These are phyloP conservation scores for Helotiales sp. DNA, from an alignment of 2,329 filamentous ascomycete species.

Conservation along the genomic window DNA sequence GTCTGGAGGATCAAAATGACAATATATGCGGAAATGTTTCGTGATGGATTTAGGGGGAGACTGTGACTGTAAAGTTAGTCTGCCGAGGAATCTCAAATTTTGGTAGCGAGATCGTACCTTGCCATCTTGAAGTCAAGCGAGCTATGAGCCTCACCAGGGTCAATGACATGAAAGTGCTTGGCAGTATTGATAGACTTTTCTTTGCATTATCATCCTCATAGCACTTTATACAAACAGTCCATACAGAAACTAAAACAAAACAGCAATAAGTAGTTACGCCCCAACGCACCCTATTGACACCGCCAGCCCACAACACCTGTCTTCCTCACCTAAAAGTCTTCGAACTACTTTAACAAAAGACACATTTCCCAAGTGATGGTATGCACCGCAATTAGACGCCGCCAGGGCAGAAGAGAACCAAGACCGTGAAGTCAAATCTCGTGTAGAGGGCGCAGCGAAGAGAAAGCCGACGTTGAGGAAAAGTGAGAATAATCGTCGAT, in stretches of 20 bases:
- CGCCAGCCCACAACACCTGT: slow-evolving; percentile 1
- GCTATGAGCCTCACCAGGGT: neutral
- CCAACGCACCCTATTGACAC: slow-evolving; percentile 15
- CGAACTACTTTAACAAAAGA: slow-evolving; percentile 13
- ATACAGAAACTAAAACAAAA: slow-evolving; percentile 8
- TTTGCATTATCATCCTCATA: slow-evolving; percentile 19
- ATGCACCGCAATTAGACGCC: slow-evolving; percentile 22
- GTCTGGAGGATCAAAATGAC: no score
- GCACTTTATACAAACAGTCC: slow-evolving; percentile 14
- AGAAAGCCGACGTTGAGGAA: slow-evolving; percentile 5
- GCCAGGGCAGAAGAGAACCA: slow-evolving; percentile 21
- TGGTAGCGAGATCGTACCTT: no score
- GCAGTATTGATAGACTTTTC: slow-evolving; percentile 8
- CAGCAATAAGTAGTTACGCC: slow-evolving; percentile 16
- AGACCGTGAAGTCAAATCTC: slow-evolving; percentile 15
- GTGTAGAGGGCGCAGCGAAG: slow-evolving; percentile 3
- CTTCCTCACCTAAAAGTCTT: slow-evolving; percentile 1
- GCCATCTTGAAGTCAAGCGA: no score
- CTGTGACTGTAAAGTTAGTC: no score
- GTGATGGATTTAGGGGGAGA: no score
- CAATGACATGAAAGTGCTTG: neutral
- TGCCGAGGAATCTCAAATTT: no score
- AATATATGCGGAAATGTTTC: no score
- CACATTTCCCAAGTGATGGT: slow-evolving; percentile 1
- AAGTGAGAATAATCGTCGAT: slow-evolving; percentile 13